phyloP scores from a whole-genome alignment of 768 basidiomycete species.

The Leccinum truebloodii region DNA sequence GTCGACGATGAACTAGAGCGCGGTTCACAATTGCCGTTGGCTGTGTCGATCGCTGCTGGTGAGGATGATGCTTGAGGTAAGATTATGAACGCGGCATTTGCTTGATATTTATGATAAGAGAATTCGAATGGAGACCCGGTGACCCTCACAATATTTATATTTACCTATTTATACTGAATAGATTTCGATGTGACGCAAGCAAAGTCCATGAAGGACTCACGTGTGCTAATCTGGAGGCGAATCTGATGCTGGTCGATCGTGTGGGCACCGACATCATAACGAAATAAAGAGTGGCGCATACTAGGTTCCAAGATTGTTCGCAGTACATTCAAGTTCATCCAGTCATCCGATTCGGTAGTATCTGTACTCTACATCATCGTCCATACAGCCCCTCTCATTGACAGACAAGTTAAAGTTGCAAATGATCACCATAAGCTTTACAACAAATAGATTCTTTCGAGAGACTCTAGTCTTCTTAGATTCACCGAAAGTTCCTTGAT shows the following conservation, averaged over 20 bases:
- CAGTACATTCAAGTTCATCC: neutral
- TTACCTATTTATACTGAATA: neutral
- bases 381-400: slow-evolving; percentile 29
- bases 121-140: no score
- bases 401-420: slow-evolving; percentile 1
- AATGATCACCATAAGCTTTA: slow-evolving; percentile 37
- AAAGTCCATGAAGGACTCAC: neutral
- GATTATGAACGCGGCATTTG: neutral
- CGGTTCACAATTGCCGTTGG: slow-evolving; percentile 31
- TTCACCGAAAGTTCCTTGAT: no score
- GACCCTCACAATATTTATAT: neutral
- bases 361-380: slow-evolving; percentile 63
- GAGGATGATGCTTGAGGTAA: neutral
- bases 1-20: slow-evolving; percentile 33
- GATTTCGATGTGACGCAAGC: neutral
- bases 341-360: slow-evolving; percentile 71
- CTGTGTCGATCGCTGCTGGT: neutral
- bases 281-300: neutral
- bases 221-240: neutral
- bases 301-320: neutral
- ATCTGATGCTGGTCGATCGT: neutral
- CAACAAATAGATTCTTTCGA: slow-evolving; percentile 57
- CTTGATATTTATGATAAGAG: no score
- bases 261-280: neutral
- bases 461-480: slow-evolving; percentile 17